Conservation (phyloP, 139 green algal species). For the Chlorella sp. region DNA sequence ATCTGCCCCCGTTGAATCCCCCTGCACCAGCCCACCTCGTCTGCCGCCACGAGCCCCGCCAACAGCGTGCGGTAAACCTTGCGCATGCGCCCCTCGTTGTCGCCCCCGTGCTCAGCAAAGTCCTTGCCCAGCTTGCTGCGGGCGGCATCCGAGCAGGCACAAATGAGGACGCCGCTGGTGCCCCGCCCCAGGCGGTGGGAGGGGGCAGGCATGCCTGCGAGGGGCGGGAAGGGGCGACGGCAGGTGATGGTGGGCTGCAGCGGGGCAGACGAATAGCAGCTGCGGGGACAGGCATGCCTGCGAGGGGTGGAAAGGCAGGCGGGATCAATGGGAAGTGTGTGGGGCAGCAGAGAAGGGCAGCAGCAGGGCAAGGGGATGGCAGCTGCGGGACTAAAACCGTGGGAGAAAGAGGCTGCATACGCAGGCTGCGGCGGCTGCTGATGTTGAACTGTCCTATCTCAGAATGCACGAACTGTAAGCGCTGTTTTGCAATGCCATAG, state of each 20-base stretch:
- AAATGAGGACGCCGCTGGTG: constrained; percentile 62
- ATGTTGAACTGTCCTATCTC: too few relatives aligned
- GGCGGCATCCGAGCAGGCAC: constrained; percentile 36
- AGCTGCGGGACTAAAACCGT: too few relatives aligned
- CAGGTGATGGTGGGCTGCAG: neutral
- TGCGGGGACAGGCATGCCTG: too few relatives aligned
- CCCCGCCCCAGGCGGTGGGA: constrained; percentile 56
- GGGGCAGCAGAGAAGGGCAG: too few relatives aligned
- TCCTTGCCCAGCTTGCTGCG: constrained; percentile 40
- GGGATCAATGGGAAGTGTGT: too few relatives aligned
- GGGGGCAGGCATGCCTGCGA: constrained; percentile 36
- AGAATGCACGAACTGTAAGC: too few relatives aligned
- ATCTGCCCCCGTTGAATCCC: too few relatives aligned
- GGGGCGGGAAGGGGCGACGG: neutral
- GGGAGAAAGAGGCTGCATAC: too few relatives aligned
- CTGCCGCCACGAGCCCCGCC: constrained; percentile 6
- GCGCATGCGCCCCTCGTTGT: neutral
- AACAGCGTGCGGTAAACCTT: constrained; percentile 61
- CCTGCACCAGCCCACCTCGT: neutral
- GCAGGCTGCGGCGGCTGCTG: too few relatives aligned
- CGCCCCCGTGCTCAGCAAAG: constrained; percentile 27
- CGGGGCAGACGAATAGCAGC: too few relatives aligned
- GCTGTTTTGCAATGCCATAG: neutral
- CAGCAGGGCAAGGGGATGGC: too few relatives aligned
- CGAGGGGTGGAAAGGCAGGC: too few relatives aligned